phyloP scores from a whole-genome alignment of 1,284 basidiomycete genomes.

The Xerocomus nothofagi region DNA sequence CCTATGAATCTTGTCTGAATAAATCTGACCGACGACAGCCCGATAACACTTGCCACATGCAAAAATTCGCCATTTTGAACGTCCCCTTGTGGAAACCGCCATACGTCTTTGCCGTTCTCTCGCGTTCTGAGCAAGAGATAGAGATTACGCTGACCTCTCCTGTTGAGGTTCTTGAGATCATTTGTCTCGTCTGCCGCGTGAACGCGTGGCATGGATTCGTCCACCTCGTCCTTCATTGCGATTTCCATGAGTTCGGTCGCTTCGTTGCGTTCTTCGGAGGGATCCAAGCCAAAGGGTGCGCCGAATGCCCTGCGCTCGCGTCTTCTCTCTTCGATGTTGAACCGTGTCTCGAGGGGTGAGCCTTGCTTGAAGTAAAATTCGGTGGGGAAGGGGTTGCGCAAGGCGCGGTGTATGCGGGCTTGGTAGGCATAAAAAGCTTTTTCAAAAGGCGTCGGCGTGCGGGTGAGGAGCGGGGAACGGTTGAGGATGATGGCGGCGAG shows the following conservation, averaged over 20 bases:
- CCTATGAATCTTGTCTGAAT: constrained; percentile 40
- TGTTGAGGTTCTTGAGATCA: constrained; percentile 76
- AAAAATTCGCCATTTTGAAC: constrained; percentile 64
- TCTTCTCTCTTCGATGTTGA: constrained; percentile 69
- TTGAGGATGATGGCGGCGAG: constrained; percentile 74
- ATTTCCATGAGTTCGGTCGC: constrained; percentile 58
- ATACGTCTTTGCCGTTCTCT: constrained; percentile 52
- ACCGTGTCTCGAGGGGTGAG: constrained; percentile 82
- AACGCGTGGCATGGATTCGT: constrained; percentile 57
- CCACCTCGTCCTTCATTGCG: constrained; percentile 61
- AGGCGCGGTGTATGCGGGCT: constrained; percentile 75
- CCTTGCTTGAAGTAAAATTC: constrained; percentile 97
- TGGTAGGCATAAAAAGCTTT: constrained; percentile 87
- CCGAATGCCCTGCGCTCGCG: constrained; percentile 76
- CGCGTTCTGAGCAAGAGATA: constrained; percentile 74
- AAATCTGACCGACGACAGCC: neutral
- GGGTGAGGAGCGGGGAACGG: constrained; percentile 81
- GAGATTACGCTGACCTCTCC: constrained; percentile 81
- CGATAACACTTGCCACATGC: constrained; percentile 54
- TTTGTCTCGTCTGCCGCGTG: constrained; percentile 62
- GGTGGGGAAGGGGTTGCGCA: constrained; percentile 86
- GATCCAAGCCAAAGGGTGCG: constrained; percentile 46
- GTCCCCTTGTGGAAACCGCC: constrained; percentile 80
- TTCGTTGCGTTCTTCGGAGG: constrained; percentile 50
- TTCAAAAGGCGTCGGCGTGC: constrained; percentile 78